Base-by-base conservation (phyloP, 257 asterid genomes). In the Fraxinus anomala region DNA sequence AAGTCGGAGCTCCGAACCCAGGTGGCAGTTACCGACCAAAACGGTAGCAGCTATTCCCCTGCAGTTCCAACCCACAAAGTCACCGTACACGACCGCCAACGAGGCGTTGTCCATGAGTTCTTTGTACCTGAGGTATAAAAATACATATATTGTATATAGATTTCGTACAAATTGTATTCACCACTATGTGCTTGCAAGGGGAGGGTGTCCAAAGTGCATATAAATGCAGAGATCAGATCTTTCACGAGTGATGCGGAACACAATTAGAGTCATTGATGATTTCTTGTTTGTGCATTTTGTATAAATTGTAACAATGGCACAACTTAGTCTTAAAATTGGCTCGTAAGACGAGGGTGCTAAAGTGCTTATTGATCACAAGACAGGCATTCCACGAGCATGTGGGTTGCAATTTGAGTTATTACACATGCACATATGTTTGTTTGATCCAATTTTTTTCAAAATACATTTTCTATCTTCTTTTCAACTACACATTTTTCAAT, bases 21-120 rank as follows among this genome's bases (percentile, higher is more conserved):
- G 7, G 86, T 49, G 59, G 76, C 89, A 12, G 81, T 79, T 30
- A 63, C 69, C 14, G 69, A 34, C 69, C 69, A 24, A 13, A 87
- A 79, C 31, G 73, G 83, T 42, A 80, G 51, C 3, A 34, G 78
- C n/a, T 81, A 79, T 67, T 70, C 89, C 28, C 72, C 83, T 4
- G 54, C 85, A 1, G 79, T 87, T 76, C 87, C 84, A 24, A 81
- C 89, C 1, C 92, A 89, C 84, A 89, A 89, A 82, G 87, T 89
- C 84, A 88, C 84, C 12, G 94, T 89, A 56, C 92, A 87, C 73
- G 93, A 89, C 81, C 90, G 91, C 21, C 82, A 87, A 80, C 89
- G 90, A 13, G 91, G 78, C 19, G 83, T 86, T 49, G 82, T 86
- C 61, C 91, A 89, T 44, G 93, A 89, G 68, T 89, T 89, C 79